A percentile compares a stretch with the other conserved stretches of the same genome.
These are phyloP conservation scores for Auricularia sp. DNA, from an alignment of 768 basidiomycete species.

Conservation along the genomic window DNA sequence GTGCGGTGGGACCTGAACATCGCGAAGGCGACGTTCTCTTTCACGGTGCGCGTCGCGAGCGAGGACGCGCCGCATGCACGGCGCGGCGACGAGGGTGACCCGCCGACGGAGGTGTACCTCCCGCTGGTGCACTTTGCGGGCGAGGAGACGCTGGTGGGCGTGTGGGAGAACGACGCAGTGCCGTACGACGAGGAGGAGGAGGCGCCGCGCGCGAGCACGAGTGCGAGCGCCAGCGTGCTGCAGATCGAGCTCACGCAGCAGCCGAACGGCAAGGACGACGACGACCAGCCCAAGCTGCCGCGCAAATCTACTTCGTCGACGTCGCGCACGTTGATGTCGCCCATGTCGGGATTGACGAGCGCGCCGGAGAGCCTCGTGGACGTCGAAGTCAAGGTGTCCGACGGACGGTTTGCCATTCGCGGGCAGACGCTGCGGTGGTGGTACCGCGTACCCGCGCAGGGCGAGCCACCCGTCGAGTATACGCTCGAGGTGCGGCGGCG, in stretches of 20 bases:
- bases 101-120: slow-evolving; percentile 83
- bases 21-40: slow-evolving; percentile 53
- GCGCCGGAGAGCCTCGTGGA: slow-evolving; percentile 14
- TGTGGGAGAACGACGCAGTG: slow-evolving; percentile 7
- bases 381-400: slow-evolving; percentile 33
- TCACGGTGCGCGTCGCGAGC: slow-evolving; percentile 50
- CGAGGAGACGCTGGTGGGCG: slow-evolving; percentile 19
- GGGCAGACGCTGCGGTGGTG: slow-evolving; percentile 45
- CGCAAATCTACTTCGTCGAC: too few species aligned
- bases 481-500: slow-evolving; percentile 32
- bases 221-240: slow-evolving; percentile 7
- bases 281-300: neutral
- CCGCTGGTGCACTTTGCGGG: slow-evolving; percentile 84
- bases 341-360: neutral
- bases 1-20: slow-evolving; percentile 68
- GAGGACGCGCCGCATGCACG: slow-evolving; percentile 37
- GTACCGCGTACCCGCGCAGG: slow-evolving; percentile 26
- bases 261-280: neutral
- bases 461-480: slow-evolving; percentile 20
- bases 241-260: neutral
- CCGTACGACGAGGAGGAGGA: slow-evolving; percentile 7
- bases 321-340: neutral
- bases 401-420: slow-evolving; percentile 36
- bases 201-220: slow-evolving; percentile 7
- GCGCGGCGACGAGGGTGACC: slow-evolving; percentile 19